These are phyloP conservation scores for Tricholoma sp. DNA, from an alignment of 768 basidiomycete species.

Conservation along the genomic window DNA sequence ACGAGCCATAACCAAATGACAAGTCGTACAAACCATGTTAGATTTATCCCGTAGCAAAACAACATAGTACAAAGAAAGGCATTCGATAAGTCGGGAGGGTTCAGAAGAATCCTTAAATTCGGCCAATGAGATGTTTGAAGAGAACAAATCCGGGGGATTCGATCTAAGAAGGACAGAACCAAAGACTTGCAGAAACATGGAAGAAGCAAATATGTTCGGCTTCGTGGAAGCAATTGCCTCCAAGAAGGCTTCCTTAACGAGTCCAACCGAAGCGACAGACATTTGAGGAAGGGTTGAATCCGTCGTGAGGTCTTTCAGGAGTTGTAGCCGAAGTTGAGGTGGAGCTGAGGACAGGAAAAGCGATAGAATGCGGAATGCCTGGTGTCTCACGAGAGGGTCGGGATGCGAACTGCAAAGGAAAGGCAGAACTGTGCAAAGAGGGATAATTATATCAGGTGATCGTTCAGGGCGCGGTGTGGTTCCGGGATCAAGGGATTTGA, in stretches of 20 bases:
- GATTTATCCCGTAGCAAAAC: conserved; percentile 50
- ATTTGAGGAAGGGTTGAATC: conserved; percentile 57
- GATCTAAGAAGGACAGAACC: conserved; percentile 57
- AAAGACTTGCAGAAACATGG: conserved; percentile 50
- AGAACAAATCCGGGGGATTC: conserved; percentile 49
- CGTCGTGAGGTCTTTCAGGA: conserved; percentile 48
- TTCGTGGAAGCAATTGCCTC: conserved; percentile 34
- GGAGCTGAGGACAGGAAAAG: conserved; percentile 45
- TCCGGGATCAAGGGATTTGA: conserved; percentile 29
- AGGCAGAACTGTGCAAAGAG: conserved; percentile 47
- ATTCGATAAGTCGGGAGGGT: conserved; percentile 57
- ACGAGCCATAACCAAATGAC: not conserved
- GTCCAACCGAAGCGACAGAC: conserved; percentile 60
- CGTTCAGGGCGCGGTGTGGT: conserved; percentile 18
- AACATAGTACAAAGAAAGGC: conserved; percentile 64
- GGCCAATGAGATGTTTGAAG: conserved; percentile 26
- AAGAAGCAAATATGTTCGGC: conserved; percentile 47
- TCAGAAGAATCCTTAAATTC: conserved; percentile 54
- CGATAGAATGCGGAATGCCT: conserved; percentile 56
- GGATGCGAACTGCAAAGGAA: conserved; percentile 58
- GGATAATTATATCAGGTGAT: conserved; percentile 40
- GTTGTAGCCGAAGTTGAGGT: conserved; percentile 43
- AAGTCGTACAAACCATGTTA: conserved; percentile 42
- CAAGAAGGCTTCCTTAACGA: conserved; percentile 63
- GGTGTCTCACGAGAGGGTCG: conserved; percentile 51